Base-by-base conservation (phyloP, 2,329 filamentous ascomycete species). In the Fusarium sp. region DNA sequence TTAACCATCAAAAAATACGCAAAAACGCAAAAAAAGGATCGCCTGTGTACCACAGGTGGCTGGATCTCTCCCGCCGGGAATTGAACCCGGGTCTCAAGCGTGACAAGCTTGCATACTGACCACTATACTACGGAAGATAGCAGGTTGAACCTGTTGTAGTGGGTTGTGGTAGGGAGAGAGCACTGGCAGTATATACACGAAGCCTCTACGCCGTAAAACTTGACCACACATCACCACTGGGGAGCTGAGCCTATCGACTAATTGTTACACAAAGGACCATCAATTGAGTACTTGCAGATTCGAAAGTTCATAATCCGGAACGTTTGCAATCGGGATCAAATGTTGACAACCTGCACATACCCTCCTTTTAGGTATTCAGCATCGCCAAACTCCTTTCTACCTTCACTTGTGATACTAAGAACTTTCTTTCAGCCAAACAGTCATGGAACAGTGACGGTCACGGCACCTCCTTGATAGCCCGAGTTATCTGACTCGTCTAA, bases 81-180 rank as follows among this genome's bases (percentile, higher is more conserved):
- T 68, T 68, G 54, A 68, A 48, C 65, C 63, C 41, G 41, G 63
- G 65, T 68, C 63, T 68, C 65, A 68, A 68, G 65, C 53, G 65
- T 68, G 63, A 68, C 63, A 68, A 67, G 65, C 62, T 68, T 68
- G 65, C 64, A 68, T 67, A 66, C 64, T 67, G 64, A 67, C 64
- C 64, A 67, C 62, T 60, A 68, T 61, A 68, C 65, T 68, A 68
- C 63, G 65, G 65, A 67, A 68, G 65, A 68, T 45, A 56, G 22
- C 59, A 57, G 50, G 32, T 3, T 62, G 12, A 24, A 38, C 39
- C 59, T 62, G 50, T 42, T 63, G 59, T 63, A 63, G 62, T 32
- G 48, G 59, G 50, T 45, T 63, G 32, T 63, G 32, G 24, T 28
- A 28, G 41, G 3, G 1, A 8, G 5, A 3, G 3, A 17, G 35